These are phyloP conservation scores for Suhomyces sp. DNA, from an alignment of 805 yeast species.

Conservation along the genomic window DNA sequence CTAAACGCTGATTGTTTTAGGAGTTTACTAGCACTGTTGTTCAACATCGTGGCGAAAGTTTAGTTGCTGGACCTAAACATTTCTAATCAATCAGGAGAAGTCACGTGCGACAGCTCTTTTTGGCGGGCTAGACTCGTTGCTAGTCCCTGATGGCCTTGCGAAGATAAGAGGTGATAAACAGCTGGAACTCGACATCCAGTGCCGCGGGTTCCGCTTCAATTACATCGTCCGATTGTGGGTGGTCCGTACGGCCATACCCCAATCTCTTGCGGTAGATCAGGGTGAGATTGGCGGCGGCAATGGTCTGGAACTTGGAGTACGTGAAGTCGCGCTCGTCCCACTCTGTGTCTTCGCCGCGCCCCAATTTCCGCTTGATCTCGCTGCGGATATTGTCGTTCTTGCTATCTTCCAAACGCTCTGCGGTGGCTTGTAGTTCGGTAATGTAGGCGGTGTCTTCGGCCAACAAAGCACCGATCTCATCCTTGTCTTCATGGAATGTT, in stretches of 20 bases:
- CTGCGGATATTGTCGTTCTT: slow-evolving; percentile 5
- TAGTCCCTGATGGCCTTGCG: slow-evolving; percentile 28
- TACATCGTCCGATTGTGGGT: neutral
- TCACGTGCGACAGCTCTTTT: neutral
- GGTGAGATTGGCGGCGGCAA: slow-evolving; percentile 20
- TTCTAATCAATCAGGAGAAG: neutral
- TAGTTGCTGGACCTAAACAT: neutral
- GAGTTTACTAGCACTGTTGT: neutral
- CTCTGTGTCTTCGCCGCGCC: neutral
- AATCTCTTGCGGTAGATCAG: slow-evolving; percentile 16
- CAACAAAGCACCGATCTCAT: slow-evolving; percentile 31
- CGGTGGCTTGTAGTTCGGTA: slow-evolving; percentile 22
- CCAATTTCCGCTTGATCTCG: slow-evolving; percentile 6
- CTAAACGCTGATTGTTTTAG: slow-evolving; percentile 17
- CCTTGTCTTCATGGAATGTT: slow-evolving; percentile 41
- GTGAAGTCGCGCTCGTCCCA: slow-evolving; percentile 18
- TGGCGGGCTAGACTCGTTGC: neutral
- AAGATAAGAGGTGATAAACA: slow-evolving; percentile 25
- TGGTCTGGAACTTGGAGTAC: slow-evolving; percentile 22
- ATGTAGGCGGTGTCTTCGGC: slow-evolving; percentile 33
- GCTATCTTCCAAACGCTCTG: slow-evolving; percentile 13
- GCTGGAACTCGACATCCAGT: slow-evolving; percentile 21
- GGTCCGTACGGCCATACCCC: neutral
- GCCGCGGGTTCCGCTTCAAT: neutral
- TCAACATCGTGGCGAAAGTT: slow-evolving; percentile 6